Percentiles rank a stretch among this genome's conserved stretches.
phyloP scores from a whole-genome alignment of 768 basidiomycete genomes.

The Cystofilobasidium macerans region DNA sequence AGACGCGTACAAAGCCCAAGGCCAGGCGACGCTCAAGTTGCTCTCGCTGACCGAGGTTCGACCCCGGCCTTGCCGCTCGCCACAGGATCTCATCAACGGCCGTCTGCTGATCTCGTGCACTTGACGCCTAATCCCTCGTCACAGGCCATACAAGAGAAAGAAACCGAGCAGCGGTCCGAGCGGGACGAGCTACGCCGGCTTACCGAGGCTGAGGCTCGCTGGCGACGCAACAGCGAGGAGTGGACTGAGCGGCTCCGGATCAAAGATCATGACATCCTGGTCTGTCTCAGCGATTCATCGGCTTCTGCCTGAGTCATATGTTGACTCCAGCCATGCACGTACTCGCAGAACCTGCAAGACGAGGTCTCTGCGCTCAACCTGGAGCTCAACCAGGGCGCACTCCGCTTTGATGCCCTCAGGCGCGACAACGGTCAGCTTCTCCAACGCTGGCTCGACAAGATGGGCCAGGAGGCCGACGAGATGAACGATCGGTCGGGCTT shows the following conservation, averaged over 20 bases:
- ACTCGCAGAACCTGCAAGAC: constrained; percentile 70
- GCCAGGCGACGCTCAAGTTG: constrained; percentile 85
- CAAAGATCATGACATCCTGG: constrained; percentile 81
- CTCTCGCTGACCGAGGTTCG: constrained; percentile 72
- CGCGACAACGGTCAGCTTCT: constrained; percentile 91
- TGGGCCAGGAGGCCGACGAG: constrained; percentile 80
- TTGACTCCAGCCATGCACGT: no score
- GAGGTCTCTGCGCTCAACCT: constrained; percentile 85
- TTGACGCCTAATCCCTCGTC: no score
- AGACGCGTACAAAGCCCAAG: constrained; percentile 89
- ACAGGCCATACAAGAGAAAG: constrained; percentile 72
- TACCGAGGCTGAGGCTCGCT: constrained; percentile 57
- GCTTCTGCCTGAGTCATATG: constrained; percentile 9
- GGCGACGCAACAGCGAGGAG: constrained; percentile 67
- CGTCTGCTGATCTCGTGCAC: no score
- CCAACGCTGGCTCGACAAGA: constrained; percentile 92
- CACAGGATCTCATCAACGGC: no score
- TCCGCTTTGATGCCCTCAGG: constrained; percentile 71
- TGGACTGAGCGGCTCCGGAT: constrained; percentile 50
- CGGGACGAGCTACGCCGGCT: constrained; percentile 66
- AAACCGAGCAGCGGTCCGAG: constrained; percentile 71
- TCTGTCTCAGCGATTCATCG: constrained; percentile 35
- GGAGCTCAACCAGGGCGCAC: constrained; percentile 78
- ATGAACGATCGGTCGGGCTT: constrained; percentile 51
- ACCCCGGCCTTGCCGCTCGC: not conserved